phyloP scores from a whole-genome alignment of 495 filamentous ascomycete genomes.

The Penicillium crystallinum region DNA sequence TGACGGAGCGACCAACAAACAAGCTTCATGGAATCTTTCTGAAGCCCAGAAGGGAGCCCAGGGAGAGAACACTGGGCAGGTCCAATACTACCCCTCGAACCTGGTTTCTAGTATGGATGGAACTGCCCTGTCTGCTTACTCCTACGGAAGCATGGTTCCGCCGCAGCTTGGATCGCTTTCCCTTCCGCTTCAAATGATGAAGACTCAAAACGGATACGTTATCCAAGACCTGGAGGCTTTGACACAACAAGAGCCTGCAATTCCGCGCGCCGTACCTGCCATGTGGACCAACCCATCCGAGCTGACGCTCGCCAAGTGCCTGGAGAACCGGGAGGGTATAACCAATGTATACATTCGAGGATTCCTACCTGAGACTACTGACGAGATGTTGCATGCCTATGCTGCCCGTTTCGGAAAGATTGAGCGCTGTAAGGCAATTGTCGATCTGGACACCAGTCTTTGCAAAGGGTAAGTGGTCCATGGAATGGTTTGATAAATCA shows the following conservation, averaged over 20 bases:
- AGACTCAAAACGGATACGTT: constrained; percentile 47
- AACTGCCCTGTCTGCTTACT: constrained; percentile 19
- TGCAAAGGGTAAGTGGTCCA: constrained; percentile 78
- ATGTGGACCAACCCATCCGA: constrained; percentile 68
- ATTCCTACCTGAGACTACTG: constrained; percentile 87
- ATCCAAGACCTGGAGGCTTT: constrained; percentile 65
- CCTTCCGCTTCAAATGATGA: constrained; percentile 40
- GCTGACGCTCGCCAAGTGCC: constrained; percentile 78
- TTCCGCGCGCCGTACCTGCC: constrained; percentile 85
- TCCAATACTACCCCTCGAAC: constrained; percentile 21
- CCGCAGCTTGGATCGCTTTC: constrained; percentile 18
- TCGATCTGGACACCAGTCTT: constrained; percentile 80
- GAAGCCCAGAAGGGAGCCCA: constrained; percentile 25
- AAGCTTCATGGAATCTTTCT: constrained; percentile 11
- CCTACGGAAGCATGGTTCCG: constrained; percentile 17
- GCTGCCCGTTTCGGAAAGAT: constrained; percentile 84
- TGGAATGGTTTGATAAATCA: background rate
- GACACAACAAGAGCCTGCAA: constrained; percentile 67
- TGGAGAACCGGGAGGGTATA: constrained; percentile 81
- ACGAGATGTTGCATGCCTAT: constrained; percentile 79
- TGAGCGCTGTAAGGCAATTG: constrained; percentile 93
- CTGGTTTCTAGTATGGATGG: constrained; percentile 17
- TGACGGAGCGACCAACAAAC: constrained; percentile 9
- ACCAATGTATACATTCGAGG: constrained; percentile 98
- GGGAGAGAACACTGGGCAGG: constrained; percentile 8